Percentiles rank a stretch among this genome's conserved stretches.
Conservation (phyloP, 371 early-diverging fungal species). For the Mortierella sp. region DNA sequence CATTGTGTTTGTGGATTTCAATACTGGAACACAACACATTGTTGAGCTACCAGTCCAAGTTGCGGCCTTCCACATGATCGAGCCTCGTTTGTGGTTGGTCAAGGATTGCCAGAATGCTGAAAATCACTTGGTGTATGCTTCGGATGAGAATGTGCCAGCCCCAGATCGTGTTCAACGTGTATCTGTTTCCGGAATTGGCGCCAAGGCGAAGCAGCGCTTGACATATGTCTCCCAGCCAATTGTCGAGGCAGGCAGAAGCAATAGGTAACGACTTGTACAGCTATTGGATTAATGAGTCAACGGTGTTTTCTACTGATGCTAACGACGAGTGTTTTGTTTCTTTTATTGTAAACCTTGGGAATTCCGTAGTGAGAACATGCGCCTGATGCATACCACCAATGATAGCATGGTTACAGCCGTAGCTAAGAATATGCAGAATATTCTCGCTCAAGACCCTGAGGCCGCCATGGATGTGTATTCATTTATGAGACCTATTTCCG, state of each 20-base stretch:
- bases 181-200: conserved; percentile 42
- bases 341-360: background rate
- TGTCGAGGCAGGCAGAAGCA: conserved; percentile 31
- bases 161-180: conserved; percentile 51
- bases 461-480: conserved; percentile 57
- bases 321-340: background rate
- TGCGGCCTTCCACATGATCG: conserved; percentile 63
- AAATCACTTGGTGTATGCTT: conserved; percentile 60
- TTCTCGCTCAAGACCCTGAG: conserved; percentile 34
- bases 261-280: conserved; percentile 15
- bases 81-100: conserved; percentile 69
- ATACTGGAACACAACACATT: conserved; percentile 65
- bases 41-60: conserved; percentile 64
- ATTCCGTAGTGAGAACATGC: conserved; percentile 22
- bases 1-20: conserved; percentile 75
- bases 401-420: conserved; percentile 47
- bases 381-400: conserved; percentile 55
- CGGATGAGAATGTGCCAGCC: conserved; percentile 27
- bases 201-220: conserved; percentile 50
- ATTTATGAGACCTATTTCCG: conserved; percentile 57
- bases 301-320: no score
- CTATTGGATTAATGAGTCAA: no score
- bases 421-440: conserved; percentile 47
- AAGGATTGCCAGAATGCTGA: conserved; percentile 66
- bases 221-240: conserved; percentile 47